Evolutionary conservation across 1,284 basidiomycete genomes (phyloP).

Genomic region (Apiotrichum sp.): DNA sequence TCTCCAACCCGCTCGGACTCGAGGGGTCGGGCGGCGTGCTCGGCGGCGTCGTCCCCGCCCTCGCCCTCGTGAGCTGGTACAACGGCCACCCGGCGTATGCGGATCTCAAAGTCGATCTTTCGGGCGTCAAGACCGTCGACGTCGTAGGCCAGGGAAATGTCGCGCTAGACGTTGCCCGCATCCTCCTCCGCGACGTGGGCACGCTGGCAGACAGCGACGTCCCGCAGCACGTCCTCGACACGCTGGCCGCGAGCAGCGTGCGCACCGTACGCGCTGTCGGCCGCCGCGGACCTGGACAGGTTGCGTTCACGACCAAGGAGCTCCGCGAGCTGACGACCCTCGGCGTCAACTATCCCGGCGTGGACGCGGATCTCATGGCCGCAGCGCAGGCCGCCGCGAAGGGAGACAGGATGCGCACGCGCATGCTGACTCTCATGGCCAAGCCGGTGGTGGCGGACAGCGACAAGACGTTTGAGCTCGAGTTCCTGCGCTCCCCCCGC

Average conservation of each 20-base stretch:
- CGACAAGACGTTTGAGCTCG: constrained; percentile 66
- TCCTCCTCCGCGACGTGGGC: constrained; percentile 65
- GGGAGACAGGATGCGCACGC: constrained; percentile 48
- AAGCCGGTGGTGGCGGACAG: constrained; percentile 16
- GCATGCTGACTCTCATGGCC: constrained; percentile 49
- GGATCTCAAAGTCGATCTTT: constrained; percentile 51
- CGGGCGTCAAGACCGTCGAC: constrained; percentile 62
- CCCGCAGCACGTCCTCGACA: constrained; percentile 66
- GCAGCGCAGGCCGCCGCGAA: constrained; percentile 43
- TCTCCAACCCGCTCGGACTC: constrained; percentile 41
- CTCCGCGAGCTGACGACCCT: constrained; percentile 82
- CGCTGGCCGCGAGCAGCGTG: constrained; percentile 54
- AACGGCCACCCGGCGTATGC: constrained; percentile 72
- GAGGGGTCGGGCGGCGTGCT: constrained; percentile 49
- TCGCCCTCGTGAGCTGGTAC: constrained; percentile 94
- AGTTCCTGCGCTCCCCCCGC: constrained; percentile 69
- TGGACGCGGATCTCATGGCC: constrained; percentile 34
- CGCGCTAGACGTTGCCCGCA: constrained; percentile 84
- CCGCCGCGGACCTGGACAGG: constrained; percentile 78
- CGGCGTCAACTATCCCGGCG: constrained; percentile 51
- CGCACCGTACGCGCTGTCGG: constrained; percentile 77
- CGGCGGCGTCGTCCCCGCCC: constrained; percentile 63
- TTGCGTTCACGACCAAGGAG: constrained; percentile 92
- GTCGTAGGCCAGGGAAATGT: constrained; percentile 96
- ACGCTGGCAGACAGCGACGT: constrained; percentile 70